Evolutionary conservation across 2,329 filamentous ascomycete species (phyloP), one percentile per base, ranked within the genome.

Genomic region (Beauveria scarabaeidicola): DNA sequence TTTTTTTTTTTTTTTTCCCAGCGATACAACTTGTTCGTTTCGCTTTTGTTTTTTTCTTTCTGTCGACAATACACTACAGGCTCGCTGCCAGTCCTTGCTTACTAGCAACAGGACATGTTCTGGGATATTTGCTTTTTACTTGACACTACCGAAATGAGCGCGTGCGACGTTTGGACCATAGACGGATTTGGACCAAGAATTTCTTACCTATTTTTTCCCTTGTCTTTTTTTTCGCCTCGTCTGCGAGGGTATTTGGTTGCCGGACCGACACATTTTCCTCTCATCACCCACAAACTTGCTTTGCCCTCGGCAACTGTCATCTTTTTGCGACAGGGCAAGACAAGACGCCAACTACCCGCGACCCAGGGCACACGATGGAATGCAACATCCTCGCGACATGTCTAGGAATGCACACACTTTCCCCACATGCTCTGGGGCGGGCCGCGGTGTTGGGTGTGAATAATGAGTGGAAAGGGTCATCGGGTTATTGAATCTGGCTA

Each of bases 41-140:
- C 64, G 66, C 63, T 51, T 54, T 32, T 47, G 59, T 44, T 46
- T 52, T 46, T 52, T 72, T 70, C 68, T 65, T 69, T 64, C 67
- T 67, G 68, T 67, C 66, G 67, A 60, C 64, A 71, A 41, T 70
- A 71, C 65, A 73, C 66, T 68, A 64, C 63, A 66, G 72, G 70
- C 72, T 70, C 71, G 61, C 64, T 68, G 72, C 72, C 70, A 73
- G 63, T 62, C 65, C 66, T 73, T 70, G 71, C 70, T 72, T 72
- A 68, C 68, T 70, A 73, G 72, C 68, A 72, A 70, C 70, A 70
- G 69, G 66, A n/a, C 7, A 58, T 32, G 19, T 38, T 41, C 44
- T 50, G 57, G 57, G 47, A 53, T 32, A 36, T 58, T 58, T 58
- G 47, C 32, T 59, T 53, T 59, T 63, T 59, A 41, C 63, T 63